A percentile compares a stretch with the other conserved stretches of the same genome.
phyloP scores from a whole-genome alignment of 768 basidiomycete species.

The Mycena chlorophos region DNA sequence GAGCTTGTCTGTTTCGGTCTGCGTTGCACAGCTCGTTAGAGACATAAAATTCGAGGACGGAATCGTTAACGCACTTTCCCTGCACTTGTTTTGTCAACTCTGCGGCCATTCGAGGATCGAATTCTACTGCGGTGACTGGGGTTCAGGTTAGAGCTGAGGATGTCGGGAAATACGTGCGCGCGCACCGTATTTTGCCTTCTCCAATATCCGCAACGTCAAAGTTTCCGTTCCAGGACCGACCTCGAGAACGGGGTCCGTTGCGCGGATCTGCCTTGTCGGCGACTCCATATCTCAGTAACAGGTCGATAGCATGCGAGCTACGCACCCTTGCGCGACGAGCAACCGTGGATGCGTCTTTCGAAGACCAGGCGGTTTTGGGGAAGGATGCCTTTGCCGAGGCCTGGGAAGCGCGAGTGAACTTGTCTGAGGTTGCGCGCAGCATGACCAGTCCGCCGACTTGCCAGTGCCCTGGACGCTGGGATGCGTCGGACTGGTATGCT shows the following conservation, averaged over 20 bases:
- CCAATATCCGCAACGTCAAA: slow-evolving; percentile 88
- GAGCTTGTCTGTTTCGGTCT: slow-evolving; percentile 93
- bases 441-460: too few relatives aligned
- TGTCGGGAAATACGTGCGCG: neutral
- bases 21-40: slow-evolving; percentile 1
- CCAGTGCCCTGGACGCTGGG: too few relatives aligned
- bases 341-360: slow-evolving; percentile 43
- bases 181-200: slow-evolving; percentile 78
- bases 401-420: slow-evolving; percentile 70
- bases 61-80: slow-evolving; percentile 77
- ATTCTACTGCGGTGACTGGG: slow-evolving; percentile 81
- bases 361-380: slow-evolving; percentile 37
- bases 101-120: slow-evolving; percentile 99
- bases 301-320: slow-evolving; percentile 12
- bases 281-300: neutral
- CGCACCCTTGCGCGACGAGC: slow-evolving; percentile 84
- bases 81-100: slow-evolving; percentile 96
- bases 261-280: slow-evolving; percentile 80
- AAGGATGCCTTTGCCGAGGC: slow-evolving; percentile 49
- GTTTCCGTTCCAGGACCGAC: slow-evolving; percentile 98
- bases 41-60: neutral
- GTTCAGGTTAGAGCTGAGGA: neutral
- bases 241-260: slow-evolving; percentile 94
- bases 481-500: too few relatives aligned
- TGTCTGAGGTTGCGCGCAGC: slow-evolving; percentile 79